Evolutionary conservation across 208 protist genomes (phyloP).

Genomic region (Leptomonas pyrrhocoris): DNA sequence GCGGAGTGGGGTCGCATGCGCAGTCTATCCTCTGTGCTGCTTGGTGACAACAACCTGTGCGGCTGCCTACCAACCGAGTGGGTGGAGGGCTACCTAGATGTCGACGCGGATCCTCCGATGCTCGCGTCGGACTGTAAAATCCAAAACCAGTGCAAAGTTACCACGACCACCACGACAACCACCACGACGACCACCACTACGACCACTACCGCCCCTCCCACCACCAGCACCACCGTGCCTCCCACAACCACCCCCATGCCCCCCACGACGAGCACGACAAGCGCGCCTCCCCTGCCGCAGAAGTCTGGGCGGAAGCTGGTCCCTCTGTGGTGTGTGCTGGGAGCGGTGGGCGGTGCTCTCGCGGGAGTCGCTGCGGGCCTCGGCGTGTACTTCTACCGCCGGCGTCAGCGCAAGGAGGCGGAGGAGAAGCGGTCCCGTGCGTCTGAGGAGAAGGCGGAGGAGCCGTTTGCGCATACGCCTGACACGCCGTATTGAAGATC

Average conservation of each 20-base stretch:
- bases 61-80: not conserved
- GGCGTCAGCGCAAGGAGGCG: too few species aligned
- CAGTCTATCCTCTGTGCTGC: too few species aligned
- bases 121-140: too few species aligned
- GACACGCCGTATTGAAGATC: conserved; percentile 2
- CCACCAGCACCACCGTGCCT: too few species aligned
- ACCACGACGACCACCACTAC: too few species aligned
- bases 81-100: not conserved
- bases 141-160: too few species aligned
- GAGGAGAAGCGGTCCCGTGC: not conserved
- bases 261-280: too few species aligned
- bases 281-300: not conserved
- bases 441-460: not conserved
- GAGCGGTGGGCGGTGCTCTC: not conserved
- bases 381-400: too few species aligned
- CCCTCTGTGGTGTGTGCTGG: conserved; percentile 1
- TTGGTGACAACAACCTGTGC: not conserved
- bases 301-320: not conserved
- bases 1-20: not conserved
- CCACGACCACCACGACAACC: too few species aligned
- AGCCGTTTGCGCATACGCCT: not conserved
- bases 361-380: not conserved
- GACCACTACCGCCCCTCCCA: too few species aligned
- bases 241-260: too few species aligned
- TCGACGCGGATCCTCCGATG: too few species aligned